Conservation (phyloP, 139 green algal genomes). For the Tetraselmis chui region DNA sequence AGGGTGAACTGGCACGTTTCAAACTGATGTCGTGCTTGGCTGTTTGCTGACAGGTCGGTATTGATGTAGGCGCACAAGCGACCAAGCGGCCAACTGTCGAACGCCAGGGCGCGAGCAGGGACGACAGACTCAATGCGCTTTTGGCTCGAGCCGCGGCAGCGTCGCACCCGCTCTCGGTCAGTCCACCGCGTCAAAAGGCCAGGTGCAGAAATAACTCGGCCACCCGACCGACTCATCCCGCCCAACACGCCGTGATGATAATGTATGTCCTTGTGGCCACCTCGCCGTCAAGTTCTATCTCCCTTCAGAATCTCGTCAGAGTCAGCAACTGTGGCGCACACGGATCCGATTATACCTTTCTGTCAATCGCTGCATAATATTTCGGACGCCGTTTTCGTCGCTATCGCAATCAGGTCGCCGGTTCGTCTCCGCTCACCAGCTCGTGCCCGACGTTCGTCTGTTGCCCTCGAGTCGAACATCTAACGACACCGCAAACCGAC, state of each 20-base stretch:
- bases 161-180: neutral
- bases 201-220: neutral
- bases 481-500: too few species aligned
- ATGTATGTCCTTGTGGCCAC: too few species aligned
- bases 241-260: neutral
- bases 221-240: neutral
- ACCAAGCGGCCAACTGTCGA: neutral
- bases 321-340: neutral
- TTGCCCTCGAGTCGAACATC: too few species aligned
- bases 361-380: too few species aligned
- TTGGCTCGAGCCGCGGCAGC: neutral
- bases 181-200: neutral
- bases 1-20: neutral
- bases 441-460: too few species aligned
- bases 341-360: neutral
- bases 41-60: neutral
- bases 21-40: too few species aligned
- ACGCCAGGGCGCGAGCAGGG: neutral
- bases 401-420: too few species aligned
- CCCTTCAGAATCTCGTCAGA: neutral
- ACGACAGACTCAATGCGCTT: neutral
- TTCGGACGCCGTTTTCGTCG: too few species aligned
- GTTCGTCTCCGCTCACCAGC: too few species aligned
- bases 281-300: too few species aligned
- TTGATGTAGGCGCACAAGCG: neutral